Evolutionary conservation across 805 yeast species (phyloP).

Genomic region (Lipomyces oligophaga): DNA sequence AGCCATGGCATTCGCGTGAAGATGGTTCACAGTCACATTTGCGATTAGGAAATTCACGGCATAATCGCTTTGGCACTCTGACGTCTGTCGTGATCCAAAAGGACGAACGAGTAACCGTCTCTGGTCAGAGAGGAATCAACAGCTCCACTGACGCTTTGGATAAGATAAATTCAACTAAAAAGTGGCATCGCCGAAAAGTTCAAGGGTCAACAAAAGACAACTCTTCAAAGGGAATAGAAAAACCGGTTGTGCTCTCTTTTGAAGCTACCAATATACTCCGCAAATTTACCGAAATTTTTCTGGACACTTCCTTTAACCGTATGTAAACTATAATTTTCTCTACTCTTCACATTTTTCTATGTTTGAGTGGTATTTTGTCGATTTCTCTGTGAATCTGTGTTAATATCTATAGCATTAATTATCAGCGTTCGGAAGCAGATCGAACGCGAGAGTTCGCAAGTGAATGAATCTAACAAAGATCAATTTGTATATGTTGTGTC

Average conservation of each 20-base stretch:
- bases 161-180: slow-evolving; percentile 63
- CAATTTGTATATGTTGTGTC: slow-evolving; percentile 59
- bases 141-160: slow-evolving; percentile 53
- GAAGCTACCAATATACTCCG: slow-evolving; percentile 38
- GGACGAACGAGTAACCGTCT: slow-evolving; percentile 55
- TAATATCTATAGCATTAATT: slow-evolving; percentile 42
- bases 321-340: neutral
- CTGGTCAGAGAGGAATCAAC: slow-evolving; percentile 66
- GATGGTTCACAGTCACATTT: slow-evolving; percentile 57
- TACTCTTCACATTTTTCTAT: neutral
- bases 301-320: slow-evolving; percentile 70
- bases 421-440: slow-evolving; percentile 48
- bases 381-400: neutral
- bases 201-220: slow-evolving; percentile 1
- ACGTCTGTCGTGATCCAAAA: slow-evolving; percentile 65
- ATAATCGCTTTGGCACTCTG: slow-evolving; percentile 86
- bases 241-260: slow-evolving; percentile 34
- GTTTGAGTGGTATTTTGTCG: too few species aligned
- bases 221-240: slow-evolving; percentile 14
- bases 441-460: slow-evolving; percentile 41
- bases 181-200: slow-evolving; percentile 50
- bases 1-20: slow-evolving; percentile 49
- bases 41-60: slow-evolving; percentile 57
- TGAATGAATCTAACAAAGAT: slow-evolving; percentile 32
- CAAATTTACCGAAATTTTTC: slow-evolving; percentile 53